Percentiles rank a stretch among this genome's conserved stretches.
These are phyloP conservation scores for Rhynchosporium agropyri DNA, from an alignment of 2,329 filamentous ascomycete genomes.

Conservation along the genomic window DNA sequence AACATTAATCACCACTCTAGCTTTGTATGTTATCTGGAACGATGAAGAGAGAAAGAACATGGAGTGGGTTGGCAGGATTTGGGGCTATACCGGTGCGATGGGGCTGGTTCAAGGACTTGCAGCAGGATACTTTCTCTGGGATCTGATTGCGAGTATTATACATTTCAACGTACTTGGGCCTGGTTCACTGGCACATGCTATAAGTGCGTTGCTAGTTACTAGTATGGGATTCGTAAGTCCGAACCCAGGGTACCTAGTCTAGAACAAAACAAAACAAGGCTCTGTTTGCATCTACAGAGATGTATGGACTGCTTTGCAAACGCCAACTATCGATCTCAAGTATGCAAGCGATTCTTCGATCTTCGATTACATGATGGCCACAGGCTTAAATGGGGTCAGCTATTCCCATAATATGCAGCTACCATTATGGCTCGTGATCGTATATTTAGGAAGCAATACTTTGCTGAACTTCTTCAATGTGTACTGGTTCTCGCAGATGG, in stretches of 20 bases:
- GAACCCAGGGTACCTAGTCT: no score
- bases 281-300: conserved; percentile 3
- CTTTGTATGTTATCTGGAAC: conserved; percentile 11
- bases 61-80: conserved; percentile 48
- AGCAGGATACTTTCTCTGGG: conserved; percentile 78
- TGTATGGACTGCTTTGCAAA: neutral
- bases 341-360: neutral
- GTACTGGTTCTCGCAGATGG: neutral
- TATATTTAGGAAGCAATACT: neutral
- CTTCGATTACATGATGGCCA: neutral
- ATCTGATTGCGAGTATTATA: conserved; percentile 66
- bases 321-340: neutral
- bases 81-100: conserved; percentile 70
- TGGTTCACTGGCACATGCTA: conserved; percentile 67
- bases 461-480: neutral
- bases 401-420: neutral
- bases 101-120: conserved; percentile 74
- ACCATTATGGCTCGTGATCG: neutral
- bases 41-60: conserved; percentile 8
- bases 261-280: neutral
- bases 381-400: neutral
- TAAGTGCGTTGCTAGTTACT: conserved; percentile 65
- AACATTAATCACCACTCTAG: conserved; percentile 7
- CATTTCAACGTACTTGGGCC: conserved; percentile 64
- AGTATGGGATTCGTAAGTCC: neutral